These are phyloP conservation scores for Lepidium didymum DNA, from an alignment of 345 rosid genomes.

Conservation along the genomic window DNA sequence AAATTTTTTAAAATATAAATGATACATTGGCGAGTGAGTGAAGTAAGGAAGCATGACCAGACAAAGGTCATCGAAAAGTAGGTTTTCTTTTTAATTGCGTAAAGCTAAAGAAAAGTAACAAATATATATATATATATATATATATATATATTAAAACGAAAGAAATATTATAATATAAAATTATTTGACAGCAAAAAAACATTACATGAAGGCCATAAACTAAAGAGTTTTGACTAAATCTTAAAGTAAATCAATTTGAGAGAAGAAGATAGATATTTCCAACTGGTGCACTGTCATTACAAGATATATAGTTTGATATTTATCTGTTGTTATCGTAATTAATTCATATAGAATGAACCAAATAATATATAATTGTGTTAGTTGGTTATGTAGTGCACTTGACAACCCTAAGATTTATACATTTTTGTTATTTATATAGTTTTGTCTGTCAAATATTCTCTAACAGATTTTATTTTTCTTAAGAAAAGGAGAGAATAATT, in stretches of 20 bases:
- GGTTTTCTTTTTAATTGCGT: not conserved
- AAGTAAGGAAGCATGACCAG: conserved; percentile 3
- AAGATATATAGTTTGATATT: not conserved
- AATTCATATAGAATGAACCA: not conserved
- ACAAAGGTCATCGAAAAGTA: conserved; percentile 28
- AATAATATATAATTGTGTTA: not conserved
- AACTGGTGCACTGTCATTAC: not conserved
- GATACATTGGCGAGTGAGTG: conserved; percentile 8
- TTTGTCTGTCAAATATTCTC: not conserved
- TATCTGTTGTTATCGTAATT: not conserved
- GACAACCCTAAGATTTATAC: not conserved
- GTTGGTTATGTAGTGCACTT: not conserved
- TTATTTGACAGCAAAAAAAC: not conserved
- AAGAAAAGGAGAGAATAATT: not conserved
- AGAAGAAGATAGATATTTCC: conserved; percentile 8
- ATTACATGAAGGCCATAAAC: conserved; percentile 25
- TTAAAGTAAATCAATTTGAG: not conserved
- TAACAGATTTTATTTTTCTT: not conserved
- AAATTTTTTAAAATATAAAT: not conserved
- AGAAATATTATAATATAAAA: too few species aligned
- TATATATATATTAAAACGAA: too few species aligned
- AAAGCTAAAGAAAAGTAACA: conserved; percentile 17
- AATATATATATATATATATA: too few species aligned
- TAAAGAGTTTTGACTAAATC: conserved; percentile 20
- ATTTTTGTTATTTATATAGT: not conserved